Conservation (phyloP, 1,139 yeast genomes). For the Taphrina betulina region DNA sequence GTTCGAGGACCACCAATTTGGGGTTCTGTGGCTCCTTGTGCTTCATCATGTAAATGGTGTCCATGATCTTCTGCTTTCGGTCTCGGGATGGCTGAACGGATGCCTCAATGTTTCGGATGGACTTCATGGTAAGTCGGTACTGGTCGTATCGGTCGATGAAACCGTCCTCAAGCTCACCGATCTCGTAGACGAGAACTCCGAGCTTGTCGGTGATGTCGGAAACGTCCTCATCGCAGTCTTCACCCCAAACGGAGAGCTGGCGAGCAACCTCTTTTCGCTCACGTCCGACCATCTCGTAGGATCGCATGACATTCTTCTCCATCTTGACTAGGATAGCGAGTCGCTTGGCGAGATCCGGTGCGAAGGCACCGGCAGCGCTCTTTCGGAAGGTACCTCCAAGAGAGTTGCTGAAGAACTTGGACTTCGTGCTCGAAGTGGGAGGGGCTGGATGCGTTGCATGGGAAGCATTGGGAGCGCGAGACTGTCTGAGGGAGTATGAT, state of each 20-base stretch:
- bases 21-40: constrained; percentile 98
- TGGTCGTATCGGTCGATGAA: constrained; percentile 97
- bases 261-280: constrained; percentile 97
- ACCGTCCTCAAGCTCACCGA: constrained; percentile 97
- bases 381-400: constrained; percentile 74
- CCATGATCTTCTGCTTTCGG: constrained; percentile 95
- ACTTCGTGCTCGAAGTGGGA: constrained; percentile 84
- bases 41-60: constrained; percentile 94
- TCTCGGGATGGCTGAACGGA: constrained; percentile 98
- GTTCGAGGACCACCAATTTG: constrained; percentile 91
- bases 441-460: constrained; percentile 94
- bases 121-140: constrained; percentile 92
- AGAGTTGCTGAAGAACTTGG: constrained; percentile 85
- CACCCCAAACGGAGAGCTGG: constrained; percentile 96
- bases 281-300: constrained; percentile 87
- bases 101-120: constrained; percentile 93
- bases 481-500: constrained; percentile 92
- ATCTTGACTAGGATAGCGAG: constrained; percentile 86
- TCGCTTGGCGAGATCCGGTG: constrained; percentile 92
- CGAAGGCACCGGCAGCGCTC: constrained; percentile 87
- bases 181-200: constrained; percentile 92
- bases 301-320: constrained; percentile 94
- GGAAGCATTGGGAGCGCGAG: constrained; percentile 95
- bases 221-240: constrained; percentile 95
- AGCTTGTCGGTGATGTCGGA: constrained; percentile 95